Evolutionary conservation across 1,284 basidiomycete genomes (phyloP), one percentile per base, ranked within the genome.

Genomic region (Heterobasidion annosum): DNA sequence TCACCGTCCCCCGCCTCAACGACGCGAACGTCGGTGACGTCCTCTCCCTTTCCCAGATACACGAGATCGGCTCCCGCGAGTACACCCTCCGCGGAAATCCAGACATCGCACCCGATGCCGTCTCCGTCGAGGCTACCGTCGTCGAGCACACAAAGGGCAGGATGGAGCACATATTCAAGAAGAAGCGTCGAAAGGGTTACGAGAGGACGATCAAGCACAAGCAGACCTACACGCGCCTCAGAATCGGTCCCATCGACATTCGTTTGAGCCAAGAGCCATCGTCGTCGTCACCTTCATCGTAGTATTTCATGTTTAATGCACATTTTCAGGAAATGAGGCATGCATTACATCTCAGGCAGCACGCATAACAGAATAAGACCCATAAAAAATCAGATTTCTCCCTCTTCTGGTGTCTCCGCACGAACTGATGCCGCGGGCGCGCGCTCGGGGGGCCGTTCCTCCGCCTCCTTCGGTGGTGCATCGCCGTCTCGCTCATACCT

Each of bases 131-230:
- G 58, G 88, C 93, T 18, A 96, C 93, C 15, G 93, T 99, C 12
- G 74, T 98, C 48, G 96, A 99, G 71, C 94, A 99, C 68, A 98
- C 96, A 40, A 97, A 95, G 71, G 91, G 92, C 15, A 81, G 81
- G 50, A 86, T 98, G 85, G 91, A 96, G 71, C 80, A 78, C 61
- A 90, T 93, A 53, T 81, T 94, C 70, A 97, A 98, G 75, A 96
- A 94, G 78, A 99, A 98, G 78, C 76, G 93, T 70, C 86, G 96
- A 83, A 98, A 98, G 77, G 94, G 95, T 13, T 98, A 98, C 60
- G 73, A 81, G 68, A 86, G 83, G 70, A 87, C 84, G 8, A 81
- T 91, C 62, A 79, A 83, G 66, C 89, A 94, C 70, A 98, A 98
- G 73, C 93, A 95, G 70, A 86, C 88, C 3, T 98, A 92, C 75